Percentiles rank a stretch among this genome's conserved stretches.
phyloP scores from a whole-genome alignment of 2,329 filamentous ascomycete genomes.

The Fusarium verrucosum region DNA sequence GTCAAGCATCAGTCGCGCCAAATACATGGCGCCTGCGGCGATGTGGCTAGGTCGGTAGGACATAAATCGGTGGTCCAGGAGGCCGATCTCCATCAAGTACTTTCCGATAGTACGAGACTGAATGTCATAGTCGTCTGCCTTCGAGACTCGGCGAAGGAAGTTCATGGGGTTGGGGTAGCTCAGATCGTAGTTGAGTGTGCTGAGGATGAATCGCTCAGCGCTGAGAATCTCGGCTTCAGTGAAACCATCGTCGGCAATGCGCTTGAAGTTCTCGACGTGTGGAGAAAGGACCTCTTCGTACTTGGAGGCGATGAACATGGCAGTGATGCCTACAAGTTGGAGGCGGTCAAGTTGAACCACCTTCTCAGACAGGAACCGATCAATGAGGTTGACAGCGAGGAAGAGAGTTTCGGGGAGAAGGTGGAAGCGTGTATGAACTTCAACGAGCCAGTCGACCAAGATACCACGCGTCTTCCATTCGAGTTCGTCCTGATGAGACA shows the following conservation, averaged over 20 bases:
- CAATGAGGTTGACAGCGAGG: slow-evolving; percentile 96
- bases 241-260: slow-evolving; percentile 97
- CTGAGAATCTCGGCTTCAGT: slow-evolving; percentile 93
- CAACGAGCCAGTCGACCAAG: slow-evolving; percentile 96
- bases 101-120: slow-evolving; percentile 97
- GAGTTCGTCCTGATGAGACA: slow-evolving; percentile 91
- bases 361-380: slow-evolving; percentile 95
- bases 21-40: slow-evolving; percentile 93
- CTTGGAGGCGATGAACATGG: slow-evolving; percentile 99
- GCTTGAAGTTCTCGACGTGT: slow-evolving; percentile 95
- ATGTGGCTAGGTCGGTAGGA: slow-evolving; percentile 87
- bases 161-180: slow-evolving; percentile 99
- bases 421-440: slow-evolving; percentile 96
- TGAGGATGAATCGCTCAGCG: slow-evolving; percentile 94
- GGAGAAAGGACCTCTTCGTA: slow-evolving; percentile 98
- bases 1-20: slow-evolving; percentile 88
- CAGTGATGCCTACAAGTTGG: slow-evolving; percentile 95
- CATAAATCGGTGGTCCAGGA: slow-evolving; percentile 95
- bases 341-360: slow-evolving; percentile 95
- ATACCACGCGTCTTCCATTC: slow-evolving; percentile 99
- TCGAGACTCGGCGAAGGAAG: slow-evolving; percentile 97
- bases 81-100: slow-evolving; percentile 96
- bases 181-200: slow-evolving; percentile 92
- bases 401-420: slow-evolving; percentile 96
- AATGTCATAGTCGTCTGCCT: slow-evolving; percentile 99